Percentiles rank a stretch among this genome's conserved stretches.
Conservation (phyloP, 495 filamentous ascomycete species). For the Penicillium argentinense region DNA sequence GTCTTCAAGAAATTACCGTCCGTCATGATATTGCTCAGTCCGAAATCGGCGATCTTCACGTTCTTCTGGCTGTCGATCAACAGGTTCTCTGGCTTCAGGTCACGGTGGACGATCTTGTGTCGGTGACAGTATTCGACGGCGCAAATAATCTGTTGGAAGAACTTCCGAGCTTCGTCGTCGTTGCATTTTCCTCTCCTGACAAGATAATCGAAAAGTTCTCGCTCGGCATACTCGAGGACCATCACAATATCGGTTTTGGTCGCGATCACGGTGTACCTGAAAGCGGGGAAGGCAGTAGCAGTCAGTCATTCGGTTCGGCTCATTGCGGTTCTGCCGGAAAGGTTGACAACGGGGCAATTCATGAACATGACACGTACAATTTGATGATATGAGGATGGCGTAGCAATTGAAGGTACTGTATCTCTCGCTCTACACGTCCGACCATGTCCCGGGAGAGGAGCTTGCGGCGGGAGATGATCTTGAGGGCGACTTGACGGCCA, state of each 20-base stretch:
- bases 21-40: slow-evolving; percentile 98
- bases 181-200: slow-evolving; percentile 86
- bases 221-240: slow-evolving; percentile 96
- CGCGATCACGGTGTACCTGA: slow-evolving; percentile 92
- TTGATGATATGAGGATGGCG: slow-evolving; percentile 99
- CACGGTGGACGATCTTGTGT: slow-evolving; percentile 97
- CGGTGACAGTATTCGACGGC: slow-evolving; percentile 98
- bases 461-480: slow-evolving; percentile 95
- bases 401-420: slow-evolving; percentile 93
- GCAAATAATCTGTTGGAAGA: slow-evolving; percentile 99
- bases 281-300: slow-evolving; percentile 9
- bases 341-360: slow-evolving; percentile 19
- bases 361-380: too few relatives aligned
- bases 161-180: slow-evolving; percentile 86
- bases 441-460: slow-evolving; percentile 96
- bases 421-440: slow-evolving; percentile 93
- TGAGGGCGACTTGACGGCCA: slow-evolving; percentile 91
- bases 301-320: slow-evolving; percentile 4
- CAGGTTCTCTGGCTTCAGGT: slow-evolving; percentile 96
- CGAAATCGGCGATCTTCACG: slow-evolving; percentile 99
- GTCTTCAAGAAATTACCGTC: slow-evolving; percentile 99
- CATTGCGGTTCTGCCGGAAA: not conserved
- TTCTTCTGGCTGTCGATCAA: slow-evolving; percentile 91
- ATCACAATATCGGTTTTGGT: slow-evolving; percentile 93
- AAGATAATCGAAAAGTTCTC: slow-evolving; percentile 96